Base-by-base conservation (phyloP, 768 basidiomycete genomes). In the Hysterangium stoloniferum region DNA sequence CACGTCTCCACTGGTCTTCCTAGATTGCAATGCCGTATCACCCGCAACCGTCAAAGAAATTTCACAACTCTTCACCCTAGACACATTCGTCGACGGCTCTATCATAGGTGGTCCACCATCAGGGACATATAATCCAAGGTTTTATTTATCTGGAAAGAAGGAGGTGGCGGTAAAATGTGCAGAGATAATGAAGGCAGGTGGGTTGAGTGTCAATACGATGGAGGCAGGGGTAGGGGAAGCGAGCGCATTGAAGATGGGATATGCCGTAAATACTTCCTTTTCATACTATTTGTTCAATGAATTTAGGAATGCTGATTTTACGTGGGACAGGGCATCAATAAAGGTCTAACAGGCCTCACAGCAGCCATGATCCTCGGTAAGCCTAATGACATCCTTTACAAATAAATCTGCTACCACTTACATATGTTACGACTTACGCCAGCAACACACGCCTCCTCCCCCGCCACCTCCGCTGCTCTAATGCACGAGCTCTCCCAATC, bases 211-310 rank as follows among this genome's bases (percentile, higher is more conserved):
- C 8, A 71, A 56, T 68, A 60, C 36, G 76, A 73, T 20, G 72
- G 75, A 47, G 74, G 66, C 67, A 1, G 72, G 72, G 2, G 65
- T 78, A 20, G 78, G 80, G 4, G 77, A 75, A 55, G 80, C 78
- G 1, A 81, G 79, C 54, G 78, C 77, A 4, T 59, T 81, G 53
- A 82, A 82, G 63, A 79, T 80, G 79, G 76, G 77, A 17, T 79
- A 82, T 62, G 76, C 75, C 43, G 79, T 80, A 47, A 59, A 73
- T 64, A 8, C n/a, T n/a, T 6, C 22, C 1, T 32, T 24, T 4
- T 32, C 17, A 4, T 17, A 13, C 32, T 41, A 17, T n/a, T 37
- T 48, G 19, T 35, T 31, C 35, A 27, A n/a, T 20, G 13, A 33
- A 37, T 36, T 19, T 17, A 20, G 41, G 20, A 33, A 22, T 25